Percentiles rank a stretch among this genome's conserved stretches.
These are phyloP conservation scores for Nelumbo lutea DNA, from an alignment of 164 flowering plant genomes.

Conservation along the genomic window DNA sequence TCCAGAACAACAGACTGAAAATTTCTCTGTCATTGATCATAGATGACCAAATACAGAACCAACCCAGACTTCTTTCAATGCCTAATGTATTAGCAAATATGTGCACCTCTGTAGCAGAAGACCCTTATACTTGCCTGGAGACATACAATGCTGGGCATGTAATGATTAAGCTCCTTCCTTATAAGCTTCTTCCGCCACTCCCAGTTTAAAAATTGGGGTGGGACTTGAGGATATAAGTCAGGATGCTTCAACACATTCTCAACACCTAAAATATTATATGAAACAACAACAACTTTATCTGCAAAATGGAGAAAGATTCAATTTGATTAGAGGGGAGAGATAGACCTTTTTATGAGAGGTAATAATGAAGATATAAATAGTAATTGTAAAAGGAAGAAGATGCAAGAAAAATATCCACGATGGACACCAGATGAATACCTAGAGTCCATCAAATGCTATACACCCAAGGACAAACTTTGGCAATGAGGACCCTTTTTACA, in stretches of 20 bases:
- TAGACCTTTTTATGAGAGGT: not conserved
- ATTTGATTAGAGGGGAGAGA: too few species aligned
- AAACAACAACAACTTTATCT: conserved; percentile 72
- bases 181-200: conserved; percentile 49
- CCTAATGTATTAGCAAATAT: not conserved
- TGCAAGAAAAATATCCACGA: not conserved
- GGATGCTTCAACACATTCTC: conserved; percentile 68
- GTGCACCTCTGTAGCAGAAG: not conserved
- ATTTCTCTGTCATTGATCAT: not conserved
- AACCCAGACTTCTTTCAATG: not conserved
- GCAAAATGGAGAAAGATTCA: conserved; percentile 14
- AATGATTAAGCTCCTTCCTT: conserved; percentile 50
- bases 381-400: not conserved
- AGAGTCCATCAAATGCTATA: too few species aligned
- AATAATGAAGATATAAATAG: conserved; percentile 5
- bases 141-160: conserved; percentile 64
- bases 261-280: conserved; percentile 84
- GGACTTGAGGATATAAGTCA: conserved; percentile 51
- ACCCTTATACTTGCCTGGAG: conserved; percentile 58
- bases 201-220: conserved; percentile 55
- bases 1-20: too few species aligned
- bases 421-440: too few species aligned
- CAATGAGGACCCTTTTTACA: too few species aligned
- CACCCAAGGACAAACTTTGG: too few species aligned
- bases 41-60: not conserved